A percentile compares a stretch with the other conserved stretches of the same genome.
Evolutionary conservation across 2,329 filamentous ascomycete species (phyloP).

Genomic region (Neurospora sp.): DNA sequence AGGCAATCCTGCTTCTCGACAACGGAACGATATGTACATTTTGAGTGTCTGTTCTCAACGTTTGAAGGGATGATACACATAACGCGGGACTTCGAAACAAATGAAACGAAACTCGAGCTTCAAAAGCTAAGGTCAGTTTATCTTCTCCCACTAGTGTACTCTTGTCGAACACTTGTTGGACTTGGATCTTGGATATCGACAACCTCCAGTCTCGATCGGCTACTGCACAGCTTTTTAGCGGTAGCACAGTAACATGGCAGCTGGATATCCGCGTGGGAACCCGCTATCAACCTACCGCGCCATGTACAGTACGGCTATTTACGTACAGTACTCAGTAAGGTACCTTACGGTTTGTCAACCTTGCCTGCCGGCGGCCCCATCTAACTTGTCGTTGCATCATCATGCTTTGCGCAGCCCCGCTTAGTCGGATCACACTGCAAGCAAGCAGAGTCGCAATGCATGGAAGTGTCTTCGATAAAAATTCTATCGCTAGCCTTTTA

Average conservation of each 20-base stretch:
- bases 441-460: not conserved
- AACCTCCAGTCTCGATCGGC: not conserved
- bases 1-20: not conserved
- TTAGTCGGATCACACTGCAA: not conserved
- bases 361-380: not conserved
- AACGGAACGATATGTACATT: not conserved
- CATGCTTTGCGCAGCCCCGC: not conserved
- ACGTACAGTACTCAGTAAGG: not conserved
- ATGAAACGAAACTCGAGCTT: not conserved
- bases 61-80: not conserved
- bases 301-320: not conserved
- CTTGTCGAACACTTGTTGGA: not conserved
- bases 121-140: not conserved
- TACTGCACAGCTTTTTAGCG: not conserved
- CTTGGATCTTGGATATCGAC: not conserved
- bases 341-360: not conserved
- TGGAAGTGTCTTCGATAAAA: not conserved
- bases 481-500: not conserved
- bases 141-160: not conserved
- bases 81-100: not conserved
- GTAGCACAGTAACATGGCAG: not conserved
- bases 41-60: not conserved
- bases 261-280: not conserved
- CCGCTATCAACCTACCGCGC: not conserved
- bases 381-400: not conserved